Base-by-base conservation (phyloP, 179 eudicot genomes). In the Sideroxylon spinosum region DNA sequence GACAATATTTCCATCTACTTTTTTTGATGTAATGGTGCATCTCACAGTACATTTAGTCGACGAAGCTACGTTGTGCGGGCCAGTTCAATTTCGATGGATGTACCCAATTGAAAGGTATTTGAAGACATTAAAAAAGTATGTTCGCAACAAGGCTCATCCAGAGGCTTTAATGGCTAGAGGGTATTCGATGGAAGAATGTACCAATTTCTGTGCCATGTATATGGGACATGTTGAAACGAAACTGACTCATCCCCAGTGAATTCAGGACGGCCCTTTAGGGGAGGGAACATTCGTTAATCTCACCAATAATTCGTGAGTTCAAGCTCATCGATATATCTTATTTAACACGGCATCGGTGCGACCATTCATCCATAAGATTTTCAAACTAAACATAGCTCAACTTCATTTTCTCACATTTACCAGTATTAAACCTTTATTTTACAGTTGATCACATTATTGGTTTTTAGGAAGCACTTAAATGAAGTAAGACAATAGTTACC, bases 81-180 rank as follows among this genome's bases (percentile, higher is more conserved):
- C 71, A 19, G 60, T 76, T 0, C 19, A 11, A 2, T 63, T 16
- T 46, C 4, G 78, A 29, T 76, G 61, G 61, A 76, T 76, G 78
- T 76, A 76, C 62, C 78, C 32, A 0, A 46, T 76, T 61, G 78
- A 76, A 32, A 44, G 71, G 46, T 76, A 63, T 48, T 29, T 76
- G 9, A 12, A 11, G 1, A 61, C 69, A 0, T 64, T 76, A 29
- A 76, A 76, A 46, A 22, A 17, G 3, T 76, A 76, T 63, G 70
- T 76, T 22, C 57, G 59, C 11, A 76, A 76, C 4, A 22, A 37
- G 63, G 57, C 69, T 16, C 78, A 22, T 46, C 69, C 44, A 11
- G 70, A 76, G 50, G 71, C 55, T 37, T 76, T 32, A 6, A 62
- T 76, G 7, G 59, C 68, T 17, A 65, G 46, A 46, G 70, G 70